These are phyloP conservation scores for Akanthomyces lecanii DNA, from an alignment of 2,329 filamentous ascomycete species.

Conservation along the genomic window DNA sequence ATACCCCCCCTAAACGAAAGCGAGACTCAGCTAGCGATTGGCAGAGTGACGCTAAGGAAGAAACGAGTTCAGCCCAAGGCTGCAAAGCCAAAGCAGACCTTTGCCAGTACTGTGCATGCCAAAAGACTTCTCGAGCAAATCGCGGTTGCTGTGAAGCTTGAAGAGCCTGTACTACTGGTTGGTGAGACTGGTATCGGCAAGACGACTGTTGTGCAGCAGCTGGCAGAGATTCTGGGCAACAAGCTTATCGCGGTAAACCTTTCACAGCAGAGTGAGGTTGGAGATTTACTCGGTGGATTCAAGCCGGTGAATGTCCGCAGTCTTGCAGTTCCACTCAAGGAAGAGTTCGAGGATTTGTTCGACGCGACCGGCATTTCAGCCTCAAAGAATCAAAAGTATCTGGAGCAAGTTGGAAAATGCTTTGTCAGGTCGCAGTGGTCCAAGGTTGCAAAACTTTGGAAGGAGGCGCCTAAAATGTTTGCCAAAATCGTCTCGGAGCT, in stretches of 20 bases:
- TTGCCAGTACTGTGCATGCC: slow-evolving; percentile 85
- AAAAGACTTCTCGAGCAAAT: slow-evolving; percentile 84
- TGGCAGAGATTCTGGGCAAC: slow-evolving; percentile 78
- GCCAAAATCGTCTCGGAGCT: slow-evolving; percentile 61
- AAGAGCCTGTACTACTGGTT: slow-evolving; percentile 91
- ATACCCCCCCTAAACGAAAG: slow-evolving; percentile 65
- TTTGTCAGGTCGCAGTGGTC: slow-evolving; percentile 82
- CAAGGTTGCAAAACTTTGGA: slow-evolving; percentile 81
- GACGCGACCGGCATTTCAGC: slow-evolving; percentile 77
- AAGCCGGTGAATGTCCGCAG: slow-evolving; percentile 91
- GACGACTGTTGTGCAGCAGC: slow-evolving; percentile 90
- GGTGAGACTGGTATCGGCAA: slow-evolving; percentile 98
- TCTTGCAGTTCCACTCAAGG: slow-evolving; percentile 82
- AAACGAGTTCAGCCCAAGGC: slow-evolving; percentile 46
- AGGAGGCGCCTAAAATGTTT: slow-evolving; percentile 84
- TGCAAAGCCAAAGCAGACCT: slow-evolving; percentile 58
- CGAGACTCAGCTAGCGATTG: slow-evolving; percentile 56
- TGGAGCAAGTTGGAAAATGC: slow-evolving; percentile 74
- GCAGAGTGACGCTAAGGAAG: slow-evolving; percentile 61
- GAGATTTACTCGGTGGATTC: slow-evolving; percentile 93
- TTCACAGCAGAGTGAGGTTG: slow-evolving; percentile 95
- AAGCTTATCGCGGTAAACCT: slow-evolving; percentile 91
- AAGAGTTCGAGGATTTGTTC: slow-evolving; percentile 91
- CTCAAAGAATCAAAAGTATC: slow-evolving; percentile 81
- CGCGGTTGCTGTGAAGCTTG: slow-evolving; percentile 71